Evolutionary conservation across 2,329 filamentous ascomycete species (phyloP), one percentile per base, ranked within the genome.

Genomic region (Cryphonectria parasitica): DNA sequence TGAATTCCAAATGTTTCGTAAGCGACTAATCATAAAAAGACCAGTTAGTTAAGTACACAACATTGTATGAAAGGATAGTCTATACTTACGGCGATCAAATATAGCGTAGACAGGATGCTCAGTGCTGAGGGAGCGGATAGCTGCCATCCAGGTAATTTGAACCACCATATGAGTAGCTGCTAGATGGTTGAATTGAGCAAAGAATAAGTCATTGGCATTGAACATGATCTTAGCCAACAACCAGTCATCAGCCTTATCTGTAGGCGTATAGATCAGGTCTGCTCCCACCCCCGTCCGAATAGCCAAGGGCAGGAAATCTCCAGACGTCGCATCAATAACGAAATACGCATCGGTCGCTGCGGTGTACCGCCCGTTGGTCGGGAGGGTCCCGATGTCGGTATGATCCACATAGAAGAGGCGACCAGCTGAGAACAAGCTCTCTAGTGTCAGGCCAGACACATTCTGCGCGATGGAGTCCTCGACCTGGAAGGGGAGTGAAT

Each of bases 201-300:
- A 79, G 76, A 82, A 85, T 49, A 85, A 78, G 72, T 86, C 83
- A 66, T 86, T 85, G 36, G 78, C 75, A 65, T 85, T 85, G 74
- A 84, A 84, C 74, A 84, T 79, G 60, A 85, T 82, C 77, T 87
- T 86, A 7, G 84, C 85, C 5, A 87, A 75, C 7, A 85, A 75
- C 85, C 84, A 87, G 75, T 87, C 84, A n/a, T 80, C 79, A 3
- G 75, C 34, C 0, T 72, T 66, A 70, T 87, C 84, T 0, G 78
- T 74, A 2, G 84, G 84, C 2, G 84, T 86, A 75, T 87, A 87
- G 7, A 82, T 77, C 49, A 85, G 74, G 70, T 81, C 77, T 1
- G 74, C 76, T 22, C 80, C 80, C 19, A 78, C 77, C 69, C 85
- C 84, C n/a, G 83, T 82, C 71, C 82, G 80, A 72, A 86, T 84